Evolutionary conservation across 768 basidiomycete genomes (phyloP), one percentile per base, ranked within the genome.

Genomic region (Melanogaster broomeanus): DNA sequence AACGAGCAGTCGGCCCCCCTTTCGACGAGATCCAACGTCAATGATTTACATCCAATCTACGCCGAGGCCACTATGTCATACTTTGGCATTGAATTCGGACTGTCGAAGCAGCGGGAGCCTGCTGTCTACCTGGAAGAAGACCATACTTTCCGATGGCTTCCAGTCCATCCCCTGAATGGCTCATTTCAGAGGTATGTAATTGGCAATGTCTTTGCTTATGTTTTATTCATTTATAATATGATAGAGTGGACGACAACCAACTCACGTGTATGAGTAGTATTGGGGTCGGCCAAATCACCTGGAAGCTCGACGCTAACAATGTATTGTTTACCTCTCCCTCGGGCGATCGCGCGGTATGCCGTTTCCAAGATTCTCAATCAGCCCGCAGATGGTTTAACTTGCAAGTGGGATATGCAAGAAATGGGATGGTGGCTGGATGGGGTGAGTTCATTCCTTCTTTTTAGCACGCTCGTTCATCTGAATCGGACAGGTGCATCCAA

Each of bases 331-430:
- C 12, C 4, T 46, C 44, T 18, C 6, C 52, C 1, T 31, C 18
- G 3, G 11, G 22, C 47, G 37, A 35, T 4, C 39, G 34, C 18
- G 49, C 44, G 22, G 33, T 51, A 7, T 56, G 49, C 27, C 30
- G 7, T 35, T 51, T 56, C 42, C 21, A 11, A 3, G 42, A 51
- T 12, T 4, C 24, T 7, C 25, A 25, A 13, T 46, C 19, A 21
- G 55, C 55, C 19, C 39, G 33, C 12, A 39, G 13, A 25, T 56
- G 55, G 55, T 56, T 45, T 19, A 19, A 16, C 6, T 28, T 56
- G 11, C 45, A 56, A 15, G 21, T 51, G 21, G 24, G 24, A 19
- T 44, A 39, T 19, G 50, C 55, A 6, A 42, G 42, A 16, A 33
- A 48, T 16, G 55, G 55, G 7, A 18, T 24, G 6, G 24, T 51